Evolutionary conservation across 371 early-diverging fungal species (phyloP), one percentile per base, ranked within the genome.

Genomic region (Phascolomyces articulosus): DNA sequence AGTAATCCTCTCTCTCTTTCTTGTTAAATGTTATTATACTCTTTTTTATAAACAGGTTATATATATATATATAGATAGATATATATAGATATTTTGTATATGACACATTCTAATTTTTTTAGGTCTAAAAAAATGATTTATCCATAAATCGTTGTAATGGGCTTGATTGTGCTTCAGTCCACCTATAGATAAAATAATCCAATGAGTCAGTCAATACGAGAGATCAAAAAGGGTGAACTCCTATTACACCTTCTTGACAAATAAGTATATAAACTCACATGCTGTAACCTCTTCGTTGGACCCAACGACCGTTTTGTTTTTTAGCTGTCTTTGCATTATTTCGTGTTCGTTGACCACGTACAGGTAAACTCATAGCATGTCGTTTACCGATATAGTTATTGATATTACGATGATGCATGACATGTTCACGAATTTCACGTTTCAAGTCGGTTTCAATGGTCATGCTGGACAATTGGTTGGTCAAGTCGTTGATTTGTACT

Each of bases 321-420:
- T 90, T 94, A 23, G 98, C 95, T 7, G 95, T 97, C 77, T 84
- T 86, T 41, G 91, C 87, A 68, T 98, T 98, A 68, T 93, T 93
- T 68, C 87, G 83, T 3, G 96, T 96, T 63, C 88, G 82, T 72
- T 95, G 96, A 13, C 97, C 97, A 56, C 93, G 91, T 13, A 97
- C 97, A 8, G 98, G 98, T 67, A 93, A 70, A 20, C 93, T 89
- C 84, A 91, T 86, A 58, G 92, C 90, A 66, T 96, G 96, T 63
- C 96, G 83, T 79, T 85, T 83, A 26, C 98, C 98, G 47, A 90
- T 78, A 64, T 93, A 95, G 53, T 91, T 85, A 38, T 90, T 90
- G 58, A 96, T 96, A 58, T 89, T 82, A 57, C 93, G 87, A 66
- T 93, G 86, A 60, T 90, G 91, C 82, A 84, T 77, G 44, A 98